Percentiles rank a stretch among this genome's conserved stretches.
Conservation (phyloP, 108 stramenopile genomes). For the Fragilaria crotonensis region DNA sequence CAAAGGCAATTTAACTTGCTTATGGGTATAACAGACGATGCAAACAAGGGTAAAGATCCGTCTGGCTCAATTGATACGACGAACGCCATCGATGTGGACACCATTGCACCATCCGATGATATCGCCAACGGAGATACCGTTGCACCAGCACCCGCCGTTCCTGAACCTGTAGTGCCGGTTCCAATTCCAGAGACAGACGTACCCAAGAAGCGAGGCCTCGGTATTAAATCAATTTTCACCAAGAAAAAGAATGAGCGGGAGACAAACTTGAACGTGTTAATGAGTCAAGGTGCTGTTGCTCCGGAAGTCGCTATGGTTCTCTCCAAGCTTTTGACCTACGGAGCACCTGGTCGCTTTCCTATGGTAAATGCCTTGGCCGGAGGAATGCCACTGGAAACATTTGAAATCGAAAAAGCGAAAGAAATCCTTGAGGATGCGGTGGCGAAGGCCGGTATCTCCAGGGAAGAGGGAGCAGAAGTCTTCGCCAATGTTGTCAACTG, state of each 20-base stretch:
- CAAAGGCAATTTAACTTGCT: slow-evolving; percentile 64
- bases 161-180: slow-evolving; percentile 4
- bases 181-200: slow-evolving; percentile 12
- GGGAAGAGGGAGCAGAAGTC: slow-evolving; percentile 68
- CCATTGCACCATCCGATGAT: not conserved
- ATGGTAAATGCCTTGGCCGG: slow-evolving; percentile 35
- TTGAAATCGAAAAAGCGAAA: slow-evolving; percentile 60
- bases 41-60: no score
- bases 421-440: slow-evolving; percentile 32
- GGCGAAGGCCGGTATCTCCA: slow-evolving; percentile 34
- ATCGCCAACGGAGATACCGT: not conserved
- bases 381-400: slow-evolving; percentile 55
- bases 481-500: slow-evolving; percentile 86
- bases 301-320: slow-evolving; percentile 65
- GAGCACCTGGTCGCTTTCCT: slow-evolving; percentile 84
- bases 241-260: slow-evolving; percentile 62
- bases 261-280: slow-evolving; percentile 48
- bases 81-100: slow-evolving; percentile 22
- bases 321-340: slow-evolving; percentile 75
- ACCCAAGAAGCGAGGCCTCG: slow-evolving; percentile 51
- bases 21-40: no score
- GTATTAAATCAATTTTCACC: slow-evolving; percentile 42
- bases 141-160: not conserved
- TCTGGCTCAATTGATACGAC: no score
- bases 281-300: slow-evolving; percentile 40